These are phyloP conservation scores for Cladobotryum protrusum DNA, from an alignment of 2,329 filamentous ascomycete species.

Conservation along the genomic window DNA sequence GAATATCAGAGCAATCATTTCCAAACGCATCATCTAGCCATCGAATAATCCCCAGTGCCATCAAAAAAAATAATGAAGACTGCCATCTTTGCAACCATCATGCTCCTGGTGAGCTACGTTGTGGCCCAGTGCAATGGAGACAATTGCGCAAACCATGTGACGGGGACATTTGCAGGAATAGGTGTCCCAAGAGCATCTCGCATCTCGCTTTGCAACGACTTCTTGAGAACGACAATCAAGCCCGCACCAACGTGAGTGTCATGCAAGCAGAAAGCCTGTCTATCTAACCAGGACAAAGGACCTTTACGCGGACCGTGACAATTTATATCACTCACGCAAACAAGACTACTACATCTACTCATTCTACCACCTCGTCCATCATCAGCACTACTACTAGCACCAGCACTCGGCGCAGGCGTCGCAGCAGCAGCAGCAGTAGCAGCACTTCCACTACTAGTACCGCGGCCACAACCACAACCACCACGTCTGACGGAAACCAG, in stretches of 20 bases:
- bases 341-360: neutral
- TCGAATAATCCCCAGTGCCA: no score
- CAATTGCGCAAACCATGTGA: slow-evolving; percentile 16
- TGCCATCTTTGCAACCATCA: neutral
- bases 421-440: neutral
- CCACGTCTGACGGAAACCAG: neutral
- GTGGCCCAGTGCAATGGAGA: slow-evolving; percentile 12
- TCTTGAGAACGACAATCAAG: slow-evolving; percentile 11
- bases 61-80: neutral
- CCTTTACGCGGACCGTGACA: slow-evolving; percentile 13
- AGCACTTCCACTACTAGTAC: neutral
- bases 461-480: neutral
- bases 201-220: slow-evolving; percentile 13
- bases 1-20: no score
- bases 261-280: neutral
- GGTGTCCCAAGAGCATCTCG: slow-evolving; percentile 12
- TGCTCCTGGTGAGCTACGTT: neutral
- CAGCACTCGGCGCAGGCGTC: neutral
- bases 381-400: neutral
- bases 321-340: slow-evolving; percentile 8
- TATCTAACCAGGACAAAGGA: slow-evolving; percentile 10
- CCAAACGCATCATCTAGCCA: no score
- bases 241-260: slow-evolving; percentile 13
- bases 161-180: slow-evolving; percentile 10
- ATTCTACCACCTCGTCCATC: neutral